A percentile compares a stretch with the other conserved stretches of the same genome.
Evolutionary conservation across 805 yeast species (phyloP).

Genomic region (Nakazawaea ernobii): DNA sequence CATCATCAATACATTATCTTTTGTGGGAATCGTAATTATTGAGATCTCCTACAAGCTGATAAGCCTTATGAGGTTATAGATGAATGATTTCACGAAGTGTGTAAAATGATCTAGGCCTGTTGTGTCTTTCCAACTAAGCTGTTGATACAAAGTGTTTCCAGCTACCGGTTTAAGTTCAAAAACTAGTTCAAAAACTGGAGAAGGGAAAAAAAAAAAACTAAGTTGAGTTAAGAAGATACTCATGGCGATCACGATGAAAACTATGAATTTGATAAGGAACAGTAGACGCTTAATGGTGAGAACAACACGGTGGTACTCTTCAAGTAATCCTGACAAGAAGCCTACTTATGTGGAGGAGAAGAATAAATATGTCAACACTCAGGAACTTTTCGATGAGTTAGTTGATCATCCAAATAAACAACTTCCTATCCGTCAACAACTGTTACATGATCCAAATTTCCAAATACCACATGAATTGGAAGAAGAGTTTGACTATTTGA

Average conservation of each 20-base stretch:
- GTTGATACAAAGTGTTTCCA: too few relatives aligned
- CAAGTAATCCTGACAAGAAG: neutral
- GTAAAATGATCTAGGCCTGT: too few relatives aligned
- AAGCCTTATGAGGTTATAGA: too few relatives aligned
- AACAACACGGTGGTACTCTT: neutral
- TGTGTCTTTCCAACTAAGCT: too few relatives aligned
- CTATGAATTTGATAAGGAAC: neutral
- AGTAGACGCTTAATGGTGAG: neutral
- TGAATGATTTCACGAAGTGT: too few relatives aligned
- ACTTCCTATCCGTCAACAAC: neutral
- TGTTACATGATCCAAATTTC: constrained; percentile 1
- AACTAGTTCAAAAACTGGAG: too few relatives aligned
- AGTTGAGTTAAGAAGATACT: too few relatives aligned
- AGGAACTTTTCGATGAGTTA: constrained; percentile 2
- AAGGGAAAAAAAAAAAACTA: too few relatives aligned
- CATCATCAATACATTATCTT: too few relatives aligned
- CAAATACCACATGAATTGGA: constrained; percentile 3
- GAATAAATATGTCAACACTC: neutral
- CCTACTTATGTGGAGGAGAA: neutral
- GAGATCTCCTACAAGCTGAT: too few relatives aligned
- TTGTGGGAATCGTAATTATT: too few relatives aligned
- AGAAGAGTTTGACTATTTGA: neutral
- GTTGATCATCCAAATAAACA: constrained; percentile 1
- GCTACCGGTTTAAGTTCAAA: too few relatives aligned
- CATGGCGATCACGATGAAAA: neutral